phyloP scores from a whole-genome alignment of 768 basidiomycete genomes.

The Boletus sp. region DNA sequence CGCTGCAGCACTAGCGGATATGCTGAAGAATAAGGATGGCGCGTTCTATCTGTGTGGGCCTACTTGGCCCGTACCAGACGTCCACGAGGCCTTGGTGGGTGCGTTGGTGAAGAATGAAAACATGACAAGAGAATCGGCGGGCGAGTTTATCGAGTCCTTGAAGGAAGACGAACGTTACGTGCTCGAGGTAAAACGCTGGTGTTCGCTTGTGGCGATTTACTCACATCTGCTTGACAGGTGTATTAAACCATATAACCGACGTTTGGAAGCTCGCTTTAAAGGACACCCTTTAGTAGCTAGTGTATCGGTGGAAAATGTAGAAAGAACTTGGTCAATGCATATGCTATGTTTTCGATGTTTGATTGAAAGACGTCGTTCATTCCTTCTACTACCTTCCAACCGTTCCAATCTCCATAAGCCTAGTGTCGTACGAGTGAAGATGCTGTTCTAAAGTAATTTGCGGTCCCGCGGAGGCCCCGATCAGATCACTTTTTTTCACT shows the following conservation, averaged over 20 bases:
- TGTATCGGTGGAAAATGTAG: neutral
- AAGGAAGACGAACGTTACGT: slow-evolving; percentile 99
- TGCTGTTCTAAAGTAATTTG: neutral
- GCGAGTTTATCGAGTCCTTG: slow-evolving; percentile 77
- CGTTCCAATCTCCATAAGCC: neutral
- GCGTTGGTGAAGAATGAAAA: slow-evolving; percentile 74
- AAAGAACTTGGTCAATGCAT: neutral
- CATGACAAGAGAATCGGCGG: slow-evolving; percentile 61
- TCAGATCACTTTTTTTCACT: no score
- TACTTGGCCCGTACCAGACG: slow-evolving; percentile 99
- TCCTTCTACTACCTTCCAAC: neutral
- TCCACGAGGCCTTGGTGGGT: slow-evolving; percentile 87
- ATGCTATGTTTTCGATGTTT: neutral
- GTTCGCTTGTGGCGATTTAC: neutral
- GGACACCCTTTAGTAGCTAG: neutral
- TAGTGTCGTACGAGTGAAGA: neutral
- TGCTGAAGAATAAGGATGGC: slow-evolving; percentile 70
- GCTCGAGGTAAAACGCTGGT: slow-evolving; percentile 57
- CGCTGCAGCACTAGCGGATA: slow-evolving; percentile 66
- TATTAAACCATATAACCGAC: slow-evolving; percentile 12
- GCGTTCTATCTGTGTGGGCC: slow-evolving; percentile 97
- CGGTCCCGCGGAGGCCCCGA: no score
- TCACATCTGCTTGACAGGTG: slow-evolving; percentile 14
- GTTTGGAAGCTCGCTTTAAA: neutral
- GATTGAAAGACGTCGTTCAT: neutral